phyloP scores from a whole-genome alignment of 2,329 filamentous ascomycete species.

The Aspergillus phoenicis region DNA sequence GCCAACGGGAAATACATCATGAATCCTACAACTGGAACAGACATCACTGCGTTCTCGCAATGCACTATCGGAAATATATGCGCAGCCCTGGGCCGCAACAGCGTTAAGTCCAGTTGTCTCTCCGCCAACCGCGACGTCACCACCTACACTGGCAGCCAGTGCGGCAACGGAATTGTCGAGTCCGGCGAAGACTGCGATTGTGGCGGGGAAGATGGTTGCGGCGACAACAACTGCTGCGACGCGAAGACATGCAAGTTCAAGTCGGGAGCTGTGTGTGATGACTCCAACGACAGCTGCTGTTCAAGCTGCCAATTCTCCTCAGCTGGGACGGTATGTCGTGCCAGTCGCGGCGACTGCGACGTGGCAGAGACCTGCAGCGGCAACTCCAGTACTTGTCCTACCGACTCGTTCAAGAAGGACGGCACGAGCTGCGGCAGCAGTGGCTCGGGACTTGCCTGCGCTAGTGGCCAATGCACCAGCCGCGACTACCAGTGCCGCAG shows the following conservation, averaged over 20 bases:
- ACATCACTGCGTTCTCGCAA: slow-evolving; percentile 78
- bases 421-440: slow-evolving; percentile 69
- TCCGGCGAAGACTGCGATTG: slow-evolving; percentile 94
- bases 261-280: slow-evolving; percentile 71
- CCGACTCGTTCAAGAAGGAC: slow-evolving; percentile 69
- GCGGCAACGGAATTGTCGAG: slow-evolving; percentile 97
- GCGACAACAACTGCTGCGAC: slow-evolving; percentile 79
- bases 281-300: slow-evolving; percentile 53
- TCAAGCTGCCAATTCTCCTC: slow-evolving; percentile 48
- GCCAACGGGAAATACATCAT: slow-evolving; percentile 84
- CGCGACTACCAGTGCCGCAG: slow-evolving; percentile 86
- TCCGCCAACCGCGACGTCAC: slow-evolving; percentile 82
- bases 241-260: slow-evolving; percentile 84
- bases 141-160: slow-evolving; percentile 80
- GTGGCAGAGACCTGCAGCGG: slow-evolving; percentile 82
- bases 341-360: slow-evolving; percentile 79
- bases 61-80: slow-evolving; percentile 95
- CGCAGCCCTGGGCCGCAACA: slow-evolving; percentile 75
- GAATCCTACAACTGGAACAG: slow-evolving; percentile 81
- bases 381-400: slow-evolving; percentile 70
- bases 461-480: slow-evolving; percentile 92
- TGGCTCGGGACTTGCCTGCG: slow-evolving; percentile 67
- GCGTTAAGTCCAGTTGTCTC: slow-evolving; percentile 75
- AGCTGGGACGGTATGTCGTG: slow-evolving; percentile 74
- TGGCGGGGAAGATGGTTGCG: slow-evolving; percentile 73